Percentiles rank a stretch among this genome's conserved stretches.
phyloP scores from a whole-genome alignment of 371 early-diverging fungal species.

The Cokeromyces recurvatus region DNA sequence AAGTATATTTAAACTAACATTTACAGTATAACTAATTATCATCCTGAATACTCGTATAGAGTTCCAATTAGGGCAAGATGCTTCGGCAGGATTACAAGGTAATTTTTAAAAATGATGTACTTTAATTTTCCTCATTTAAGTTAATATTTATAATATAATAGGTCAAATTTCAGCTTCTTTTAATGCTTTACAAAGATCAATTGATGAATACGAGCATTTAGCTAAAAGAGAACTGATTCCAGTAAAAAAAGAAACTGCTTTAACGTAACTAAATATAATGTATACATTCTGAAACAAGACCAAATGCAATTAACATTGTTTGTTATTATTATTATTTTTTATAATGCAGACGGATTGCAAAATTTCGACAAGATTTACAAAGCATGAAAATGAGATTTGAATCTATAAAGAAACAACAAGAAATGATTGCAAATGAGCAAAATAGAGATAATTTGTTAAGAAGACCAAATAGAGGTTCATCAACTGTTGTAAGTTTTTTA shows the following conservation, averaged over 20 bases:
- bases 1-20: too few species aligned
- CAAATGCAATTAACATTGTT: too few species aligned
- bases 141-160: too few species aligned
- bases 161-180: conserved; percentile 71
- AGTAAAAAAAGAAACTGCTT: conserved; percentile 70
- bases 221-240: conserved; percentile 73
- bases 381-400: conserved; percentile 52
- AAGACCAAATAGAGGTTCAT: conserved; percentile 24
- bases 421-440: conserved; percentile 37
- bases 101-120: too few species aligned
- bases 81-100: conserved; percentile 61
- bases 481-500: conserved; percentile 4
- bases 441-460: conserved; percentile 50
- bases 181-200: conserved; percentile 60
- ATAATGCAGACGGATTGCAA: conserved; percentile 55
- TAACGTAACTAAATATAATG: conserved; percentile 44
- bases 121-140: too few species aligned
- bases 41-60: conserved; percentile 17
- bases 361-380: conserved; percentile 63
- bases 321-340: too few species aligned
- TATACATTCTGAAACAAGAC: too few species aligned
- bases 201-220: conserved; percentile 68
- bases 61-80: conserved; percentile 56
- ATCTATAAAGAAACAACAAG: conserved; percentile 49
- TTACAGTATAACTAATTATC: too few species aligned